Conservation (phyloP, 305 asterid genomes). For the Coffea humblotiana region DNA sequence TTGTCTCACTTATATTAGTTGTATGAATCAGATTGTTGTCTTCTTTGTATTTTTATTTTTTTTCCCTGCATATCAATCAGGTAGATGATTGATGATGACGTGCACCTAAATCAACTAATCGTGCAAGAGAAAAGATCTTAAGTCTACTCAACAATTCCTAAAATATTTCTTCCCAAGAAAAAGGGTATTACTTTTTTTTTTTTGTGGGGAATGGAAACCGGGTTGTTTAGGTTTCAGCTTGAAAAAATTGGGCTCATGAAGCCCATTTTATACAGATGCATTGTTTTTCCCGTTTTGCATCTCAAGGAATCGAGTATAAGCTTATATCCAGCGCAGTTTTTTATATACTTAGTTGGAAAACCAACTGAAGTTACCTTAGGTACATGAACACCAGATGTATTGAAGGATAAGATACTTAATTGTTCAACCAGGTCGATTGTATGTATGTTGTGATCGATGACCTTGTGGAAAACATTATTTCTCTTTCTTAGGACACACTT, state of each 20-base stretch:
- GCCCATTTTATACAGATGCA: not conserved
- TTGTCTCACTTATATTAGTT: not conserved
- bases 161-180: not conserved
- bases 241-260: not conserved
- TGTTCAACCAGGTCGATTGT: not conserved
- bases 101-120: not conserved
- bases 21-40: not conserved
- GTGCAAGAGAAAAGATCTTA: not conserved
- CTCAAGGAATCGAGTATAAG: not conserved
- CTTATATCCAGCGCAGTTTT: not conserved
- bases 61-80: not conserved
- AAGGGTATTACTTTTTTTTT: not conserved
- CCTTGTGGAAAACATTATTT: not conserved
- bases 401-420: not conserved
- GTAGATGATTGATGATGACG: not conserved
- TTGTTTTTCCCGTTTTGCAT: not conserved
- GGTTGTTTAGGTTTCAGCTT: not conserved
- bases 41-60: too few species aligned
- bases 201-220: not conserved
- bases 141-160: not conserved
- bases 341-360: not conserved
- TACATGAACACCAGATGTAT: not conserved
- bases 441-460: not conserved
- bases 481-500: not conserved
- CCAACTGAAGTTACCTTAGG: not conserved